phyloP scores from a whole-genome alignment of 2,329 filamentous ascomycete species.

The Colletotrichum sp. region DNA sequence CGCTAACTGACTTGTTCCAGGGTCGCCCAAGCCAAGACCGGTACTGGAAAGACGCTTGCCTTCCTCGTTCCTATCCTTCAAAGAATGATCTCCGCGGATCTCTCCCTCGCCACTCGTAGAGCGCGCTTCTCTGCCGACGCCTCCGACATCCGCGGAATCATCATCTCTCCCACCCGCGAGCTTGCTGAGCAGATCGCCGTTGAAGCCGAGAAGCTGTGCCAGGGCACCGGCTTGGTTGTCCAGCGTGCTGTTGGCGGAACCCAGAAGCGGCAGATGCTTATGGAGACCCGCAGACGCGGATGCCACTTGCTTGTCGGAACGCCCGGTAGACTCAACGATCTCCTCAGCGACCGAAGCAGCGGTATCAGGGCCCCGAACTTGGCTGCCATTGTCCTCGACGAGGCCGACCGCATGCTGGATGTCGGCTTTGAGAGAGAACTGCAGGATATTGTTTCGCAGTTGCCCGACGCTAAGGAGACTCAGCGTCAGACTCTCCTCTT shows the following conservation, averaged over 20 bases:
- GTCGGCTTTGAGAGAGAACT: constrained; percentile 81
- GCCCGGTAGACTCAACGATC: constrained; percentile 84
- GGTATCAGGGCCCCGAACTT: constrained; percentile 78
- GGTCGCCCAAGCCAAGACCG: constrained; percentile 93
- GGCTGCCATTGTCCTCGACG: constrained; percentile 92
- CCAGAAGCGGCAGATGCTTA: constrained; percentile 72
- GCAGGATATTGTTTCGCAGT: constrained; percentile 59
- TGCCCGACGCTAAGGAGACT: constrained; percentile 68
- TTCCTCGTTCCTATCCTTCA: constrained; percentile 90
- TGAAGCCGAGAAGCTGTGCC: constrained; percentile 75
- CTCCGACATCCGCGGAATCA: constrained; percentile 70
- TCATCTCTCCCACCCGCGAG: constrained; percentile 82
- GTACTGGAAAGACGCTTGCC: constrained; percentile 94
- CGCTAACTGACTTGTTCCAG: constrained; percentile 46
- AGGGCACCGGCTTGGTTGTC: constrained; percentile 68
- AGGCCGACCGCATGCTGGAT: constrained; percentile 98
- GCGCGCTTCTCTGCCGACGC: constrained; percentile 42
- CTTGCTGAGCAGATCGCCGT: constrained; percentile 80
- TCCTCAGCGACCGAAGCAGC: constrained; percentile 70
- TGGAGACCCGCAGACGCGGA: constrained; percentile 71
- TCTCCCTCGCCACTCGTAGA: constrained; percentile 58
- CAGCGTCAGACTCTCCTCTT: constrained; percentile 92
- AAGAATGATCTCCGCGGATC: constrained; percentile 71
- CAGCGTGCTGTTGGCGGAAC: constrained; percentile 92
- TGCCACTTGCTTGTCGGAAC: constrained; percentile 93